Evolutionary conservation across 192 early-diverging fungal species (phyloP), one percentile per base, ranked within the genome.

Genomic region (Rhizophagus clarus): DNA sequence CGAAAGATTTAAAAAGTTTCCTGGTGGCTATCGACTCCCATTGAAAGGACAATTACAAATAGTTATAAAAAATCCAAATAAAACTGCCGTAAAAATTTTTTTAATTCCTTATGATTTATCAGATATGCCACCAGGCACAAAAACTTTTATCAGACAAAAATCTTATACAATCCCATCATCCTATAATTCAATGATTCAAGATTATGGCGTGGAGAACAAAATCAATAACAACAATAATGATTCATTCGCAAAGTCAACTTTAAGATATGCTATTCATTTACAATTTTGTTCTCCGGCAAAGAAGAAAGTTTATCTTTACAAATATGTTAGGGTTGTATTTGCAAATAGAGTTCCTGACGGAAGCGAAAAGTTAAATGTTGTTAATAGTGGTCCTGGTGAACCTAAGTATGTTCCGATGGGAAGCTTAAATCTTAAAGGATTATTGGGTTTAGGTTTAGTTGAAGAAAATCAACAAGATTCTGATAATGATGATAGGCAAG

Each of bases 81-180:
- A 89, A 60, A 94, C 94, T 0, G 93, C 90, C 0, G 90, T 95
- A 71, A 95, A 96, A 79, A 81, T 95, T 0, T 96, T 94, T 68
- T 79, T 95, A 26, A 79, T 96, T 0, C 94, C 93, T 2, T 96
- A 95, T 83, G 93, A 96, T 82, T 88, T 95, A 64, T 83, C 82
- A 22, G 92, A 93, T 64, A 91, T 96, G 92, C 93, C 94, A 2
- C 71, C 88, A 4, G 79, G 83, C 31, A 86, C 86, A n/a, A 94
- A 94, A 74, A 96, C 95, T 7, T 93, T 96, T 80, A 77, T 96
- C 15, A 88, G 95, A 28, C 94, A 95, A 84, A 96, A 95, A 76
- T 90, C 88, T 7, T 95, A 94, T 77, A 82, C 87, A 2, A 80
- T 87, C 9, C 72, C 82, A 4, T 75, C 73, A n/a, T 20, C 42